phyloP scores from a whole-genome alignment of 305 asterid genomes.

The Plantago coronopus region DNA sequence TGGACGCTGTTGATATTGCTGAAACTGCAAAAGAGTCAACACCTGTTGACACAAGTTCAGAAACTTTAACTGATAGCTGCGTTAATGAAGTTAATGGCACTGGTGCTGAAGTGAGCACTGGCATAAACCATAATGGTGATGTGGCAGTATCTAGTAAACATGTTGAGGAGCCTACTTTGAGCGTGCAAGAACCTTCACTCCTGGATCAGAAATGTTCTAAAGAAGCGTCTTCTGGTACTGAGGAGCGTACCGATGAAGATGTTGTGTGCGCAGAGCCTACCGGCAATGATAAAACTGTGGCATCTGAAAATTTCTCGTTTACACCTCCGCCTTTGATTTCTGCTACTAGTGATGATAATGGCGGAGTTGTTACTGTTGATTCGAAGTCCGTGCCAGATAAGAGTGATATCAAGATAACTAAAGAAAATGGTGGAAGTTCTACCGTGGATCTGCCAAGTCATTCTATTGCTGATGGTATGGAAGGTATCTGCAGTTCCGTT shows the following conservation, averaged over 20 bases:
- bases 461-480: constrained; percentile 60
- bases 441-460: constrained; percentile 33
- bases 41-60: constrained; percentile 13
- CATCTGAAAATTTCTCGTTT: constrained; percentile 23
- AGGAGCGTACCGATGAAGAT: constrained; percentile 16
- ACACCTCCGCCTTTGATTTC: constrained; percentile 24
- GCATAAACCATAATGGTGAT: constrained; percentile 24
- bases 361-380: constrained; percentile 5
- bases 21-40: constrained; percentile 16
- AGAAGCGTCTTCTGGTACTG: constrained; percentile 23
- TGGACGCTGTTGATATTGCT: constrained; percentile 20
- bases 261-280: constrained; percentile 17
- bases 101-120: constrained; percentile 17
- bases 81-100: constrained; percentile 17
- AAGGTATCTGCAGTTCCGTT: constrained; percentile 75
- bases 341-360: constrained; percentile 29
- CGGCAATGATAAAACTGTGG: constrained; percentile 21
- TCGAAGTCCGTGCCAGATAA: constrained; percentile 32
- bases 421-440: constrained; percentile 32
- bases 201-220: constrained; percentile 10
- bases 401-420: constrained; percentile 33
- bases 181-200: constrained; percentile 21
- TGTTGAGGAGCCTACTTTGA: constrained; percentile 20
- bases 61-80: constrained; percentile 11
- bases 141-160: constrained; percentile 18